These are phyloP conservation scores for Cystobasidium pallidum DNA, from an alignment of 1,284 basidiomycete genomes.

Conservation along the genomic window DNA sequence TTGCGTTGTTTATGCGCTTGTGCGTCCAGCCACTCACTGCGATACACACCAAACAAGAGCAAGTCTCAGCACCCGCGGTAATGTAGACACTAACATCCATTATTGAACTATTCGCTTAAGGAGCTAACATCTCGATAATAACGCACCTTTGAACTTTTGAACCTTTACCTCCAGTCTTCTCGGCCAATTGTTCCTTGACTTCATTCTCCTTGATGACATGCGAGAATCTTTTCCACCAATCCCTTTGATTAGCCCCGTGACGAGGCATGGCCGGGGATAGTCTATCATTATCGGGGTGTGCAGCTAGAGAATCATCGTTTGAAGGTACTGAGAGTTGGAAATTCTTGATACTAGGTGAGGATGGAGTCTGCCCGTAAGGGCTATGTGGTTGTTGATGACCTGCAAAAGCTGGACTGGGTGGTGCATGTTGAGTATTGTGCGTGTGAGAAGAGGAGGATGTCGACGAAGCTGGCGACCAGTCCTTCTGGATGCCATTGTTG, in stretches of 20 bases:
- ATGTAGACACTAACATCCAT: too few relatives aligned
- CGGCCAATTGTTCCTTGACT: slow-evolving; percentile 17
- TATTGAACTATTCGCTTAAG: too few relatives aligned
- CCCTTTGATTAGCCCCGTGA: slow-evolving; percentile 1
- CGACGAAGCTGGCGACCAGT: slow-evolving; percentile 37
- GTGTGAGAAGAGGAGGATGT: slow-evolving; percentile 8
- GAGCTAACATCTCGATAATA: too few relatives aligned
- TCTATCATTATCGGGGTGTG: slow-evolving; percentile 40
- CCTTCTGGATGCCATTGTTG: slow-evolving; percentile 5
- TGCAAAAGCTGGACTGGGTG: slow-evolving; percentile 8
- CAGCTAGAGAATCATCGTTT: slow-evolving; percentile 6
- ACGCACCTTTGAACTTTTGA: slow-evolving; percentile 22
- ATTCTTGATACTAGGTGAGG: slow-evolving; percentile 38
- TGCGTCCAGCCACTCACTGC: slow-evolving; percentile 35
- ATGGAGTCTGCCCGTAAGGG: slow-evolving; percentile 12
- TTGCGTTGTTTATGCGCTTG: slow-evolving; percentile 23
- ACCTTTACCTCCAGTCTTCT: slow-evolving; percentile 25
- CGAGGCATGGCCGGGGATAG: slow-evolving; percentile 33
- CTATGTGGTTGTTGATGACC: not conserved
- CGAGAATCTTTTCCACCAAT: slow-evolving; percentile 42
- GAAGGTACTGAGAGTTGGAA: slow-evolving; percentile 20
- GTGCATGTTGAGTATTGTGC: slow-evolving; percentile 14
- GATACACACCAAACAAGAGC: not conserved
- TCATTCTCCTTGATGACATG: slow-evolving; percentile 41
- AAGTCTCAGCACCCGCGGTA: not conserved